Base-by-base conservation (phyloP, 2,329 filamentous ascomycete genomes). In the Ophiostoma sp. region DNA sequence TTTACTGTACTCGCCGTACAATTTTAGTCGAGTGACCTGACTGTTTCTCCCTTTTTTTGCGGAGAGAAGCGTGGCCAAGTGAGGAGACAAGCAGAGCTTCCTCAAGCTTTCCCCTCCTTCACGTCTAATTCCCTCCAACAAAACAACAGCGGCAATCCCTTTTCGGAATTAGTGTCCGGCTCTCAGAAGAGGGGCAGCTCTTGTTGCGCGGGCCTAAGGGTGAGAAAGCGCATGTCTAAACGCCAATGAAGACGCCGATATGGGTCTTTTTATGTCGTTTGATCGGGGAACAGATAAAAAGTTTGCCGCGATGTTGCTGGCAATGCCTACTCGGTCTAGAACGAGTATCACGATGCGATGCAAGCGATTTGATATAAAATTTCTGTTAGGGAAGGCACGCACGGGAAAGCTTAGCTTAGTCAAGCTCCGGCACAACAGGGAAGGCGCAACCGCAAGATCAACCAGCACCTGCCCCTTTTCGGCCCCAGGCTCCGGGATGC, bases 141-240 rank as follows among this genome's bases (percentile, higher is more conserved):
- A 64, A 36, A 39, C 36, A 66, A 66, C 42, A 69, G 31, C 66
- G 66, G 66, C 48, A 59, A 57, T 31, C 36, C 52, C 11, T 31
- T 70, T 45, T 70, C 69, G 69, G 69, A 70, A 45, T 52, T 66
- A 39, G 42, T 66, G 55, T 19, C 42, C n/a, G 45, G 52, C 39
- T 39, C 39, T 28, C 28, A 69, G 19, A 25, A 31, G 39, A 33
- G 39, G 63, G 22, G 63, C 36, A n/a, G 17, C 19, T 42, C 15
- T 64, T 45, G 33, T 42, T 45, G 5, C 5, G 57, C 57, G 57
- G 57, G 4, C 31, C 28, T 5, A 61, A 39, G 50, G n/a, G 8
- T 22, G 50, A 55, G 15, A 8, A 52, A 52, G 50, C 50, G 50
- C 7, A 25, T 42, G 39, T 42, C n/a, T 25, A 55, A 2, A 55